phyloP scores from a whole-genome alignment of 202 grass and related monocot genomes.

The Elaeis oleifera region DNA sequence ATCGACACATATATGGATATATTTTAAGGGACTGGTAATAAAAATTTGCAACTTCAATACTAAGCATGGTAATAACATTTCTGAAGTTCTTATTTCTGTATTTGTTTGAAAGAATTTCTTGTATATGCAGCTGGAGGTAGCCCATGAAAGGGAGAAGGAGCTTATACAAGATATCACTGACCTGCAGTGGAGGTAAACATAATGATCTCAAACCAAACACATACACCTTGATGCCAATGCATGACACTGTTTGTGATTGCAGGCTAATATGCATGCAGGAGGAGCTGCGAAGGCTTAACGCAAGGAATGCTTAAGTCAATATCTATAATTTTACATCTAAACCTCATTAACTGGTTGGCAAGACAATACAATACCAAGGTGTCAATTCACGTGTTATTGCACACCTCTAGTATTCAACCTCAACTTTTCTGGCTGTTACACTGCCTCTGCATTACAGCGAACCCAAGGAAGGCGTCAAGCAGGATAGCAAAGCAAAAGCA shows the following conservation, averaged over 20 bases:
- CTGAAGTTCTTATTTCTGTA: too few relatives aligned
- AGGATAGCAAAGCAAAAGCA: neutral
- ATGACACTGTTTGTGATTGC: neutral
- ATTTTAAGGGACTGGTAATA: too few relatives aligned
- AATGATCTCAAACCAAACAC: neutral
- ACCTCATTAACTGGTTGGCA: neutral
- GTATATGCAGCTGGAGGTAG: neutral
- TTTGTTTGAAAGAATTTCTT: too few relatives aligned
- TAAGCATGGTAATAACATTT: too few relatives aligned
- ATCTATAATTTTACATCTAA: neutral
- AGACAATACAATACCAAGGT: neutral
- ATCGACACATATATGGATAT: too few relatives aligned
- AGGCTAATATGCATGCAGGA: conserved; percentile 73
- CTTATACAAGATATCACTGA: conserved; percentile 3
- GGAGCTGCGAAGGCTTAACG: conserved; percentile 75
- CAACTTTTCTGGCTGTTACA: neutral
- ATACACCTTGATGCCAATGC: neutral
- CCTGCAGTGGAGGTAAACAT: neutral
- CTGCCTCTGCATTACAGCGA: neutral
- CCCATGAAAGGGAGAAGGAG: neutral
- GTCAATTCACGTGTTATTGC: conserved; percentile 16
- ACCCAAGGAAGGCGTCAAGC: neutral
- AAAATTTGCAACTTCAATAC: too few relatives aligned
- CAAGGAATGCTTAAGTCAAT: conserved; percentile 45
- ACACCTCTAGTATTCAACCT: neutral